Evolutionary conservation across 192 early-diverging fungal genomes (phyloP).

Genomic region (Linnemannia schmuckeri): DNA sequence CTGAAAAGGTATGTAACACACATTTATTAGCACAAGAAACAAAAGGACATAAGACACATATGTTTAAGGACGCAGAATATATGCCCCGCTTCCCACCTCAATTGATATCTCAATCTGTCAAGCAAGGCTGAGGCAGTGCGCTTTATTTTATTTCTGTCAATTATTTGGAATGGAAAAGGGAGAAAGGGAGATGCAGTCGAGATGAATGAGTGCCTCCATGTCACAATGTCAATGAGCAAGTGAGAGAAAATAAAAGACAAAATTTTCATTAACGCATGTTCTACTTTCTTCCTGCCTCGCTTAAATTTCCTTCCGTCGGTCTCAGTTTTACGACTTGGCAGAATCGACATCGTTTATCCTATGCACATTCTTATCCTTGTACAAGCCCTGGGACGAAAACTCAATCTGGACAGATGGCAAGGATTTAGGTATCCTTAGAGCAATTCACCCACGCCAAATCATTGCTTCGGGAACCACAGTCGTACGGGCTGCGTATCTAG

Average conservation of each 20-base stretch:
- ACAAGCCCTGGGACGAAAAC: constrained; percentile 29
- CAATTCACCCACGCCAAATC: constrained; percentile 45
- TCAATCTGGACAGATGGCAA: background rate
- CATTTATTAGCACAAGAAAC: too few relatives aligned
- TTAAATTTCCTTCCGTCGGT: background rate
- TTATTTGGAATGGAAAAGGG: background rate
- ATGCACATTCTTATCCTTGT: constrained; percentile 37
- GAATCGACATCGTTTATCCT: constrained; percentile 40
- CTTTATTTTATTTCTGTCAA: background rate
- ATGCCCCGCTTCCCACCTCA: background rate
- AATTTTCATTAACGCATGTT: background rate
- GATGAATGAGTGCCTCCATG: background rate
- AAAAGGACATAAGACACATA: background rate
- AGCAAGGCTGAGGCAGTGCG: background rate
- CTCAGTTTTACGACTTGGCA: constrained; percentile 51
- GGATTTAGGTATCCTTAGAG: background rate
- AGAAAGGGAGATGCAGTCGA: background rate
- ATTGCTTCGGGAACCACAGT: constrained; percentile 44
- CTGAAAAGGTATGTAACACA: constrained; percentile 42
- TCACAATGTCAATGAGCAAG: background rate
- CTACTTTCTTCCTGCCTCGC: background rate
- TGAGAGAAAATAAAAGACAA: background rate
- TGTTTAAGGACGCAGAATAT: background rate
- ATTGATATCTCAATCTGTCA: background rate
- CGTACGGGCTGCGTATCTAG: constrained; percentile 46